Conservation (phyloP, 768 basidiomycete species). For the Hemileccinum rubropunctum region DNA sequence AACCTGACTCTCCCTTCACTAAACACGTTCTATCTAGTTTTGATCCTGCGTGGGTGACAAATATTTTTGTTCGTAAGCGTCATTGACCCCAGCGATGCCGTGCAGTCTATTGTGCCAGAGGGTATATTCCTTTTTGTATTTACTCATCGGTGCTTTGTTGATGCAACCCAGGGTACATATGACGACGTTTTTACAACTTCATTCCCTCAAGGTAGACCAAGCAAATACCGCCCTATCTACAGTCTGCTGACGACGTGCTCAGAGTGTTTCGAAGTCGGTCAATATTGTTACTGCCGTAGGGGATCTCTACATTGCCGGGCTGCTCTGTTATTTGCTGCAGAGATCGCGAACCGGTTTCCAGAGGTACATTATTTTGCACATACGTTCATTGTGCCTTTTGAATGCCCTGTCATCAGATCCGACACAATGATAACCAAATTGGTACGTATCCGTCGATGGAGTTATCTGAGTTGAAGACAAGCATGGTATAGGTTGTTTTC, state of each 20-base stretch:
- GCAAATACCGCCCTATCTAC: background rate
- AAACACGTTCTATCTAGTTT: slow-evolving; percentile 17
- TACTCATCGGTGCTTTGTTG: background rate
- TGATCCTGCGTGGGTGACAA: slow-evolving; percentile 31
- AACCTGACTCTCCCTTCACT: background rate
- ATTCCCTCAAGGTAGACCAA: slow-evolving; percentile 39
- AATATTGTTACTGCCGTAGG: slow-evolving; percentile 48
- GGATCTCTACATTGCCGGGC: slow-evolving; percentile 48
- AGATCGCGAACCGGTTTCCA: slow-evolving; percentile 51
- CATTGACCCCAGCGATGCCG: slow-evolving; percentile 1
- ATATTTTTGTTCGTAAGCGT: background rate
- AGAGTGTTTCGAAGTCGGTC: slow-evolving; percentile 45
- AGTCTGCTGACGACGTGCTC: background rate
- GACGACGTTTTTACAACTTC: slow-evolving; percentile 42
- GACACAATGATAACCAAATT: slow-evolving; percentile 52
- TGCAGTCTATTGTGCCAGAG: slow-evolving; percentile 35
- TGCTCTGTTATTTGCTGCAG: slow-evolving; percentile 46
- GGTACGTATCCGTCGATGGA: slow-evolving; percentile 6
- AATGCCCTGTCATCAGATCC: slow-evolving; percentile 25
- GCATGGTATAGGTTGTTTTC: slow-evolving; percentile 45
- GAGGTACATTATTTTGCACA: slow-evolving; percentile 23
- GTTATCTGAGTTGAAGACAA: background rate
- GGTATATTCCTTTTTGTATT: slow-evolving; percentile 27
- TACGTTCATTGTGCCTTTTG: background rate
- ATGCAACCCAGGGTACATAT: slow-evolving; percentile 33